Conservation (phyloP, 306 rosid genomes). For the Begonia masoniana region DNA sequence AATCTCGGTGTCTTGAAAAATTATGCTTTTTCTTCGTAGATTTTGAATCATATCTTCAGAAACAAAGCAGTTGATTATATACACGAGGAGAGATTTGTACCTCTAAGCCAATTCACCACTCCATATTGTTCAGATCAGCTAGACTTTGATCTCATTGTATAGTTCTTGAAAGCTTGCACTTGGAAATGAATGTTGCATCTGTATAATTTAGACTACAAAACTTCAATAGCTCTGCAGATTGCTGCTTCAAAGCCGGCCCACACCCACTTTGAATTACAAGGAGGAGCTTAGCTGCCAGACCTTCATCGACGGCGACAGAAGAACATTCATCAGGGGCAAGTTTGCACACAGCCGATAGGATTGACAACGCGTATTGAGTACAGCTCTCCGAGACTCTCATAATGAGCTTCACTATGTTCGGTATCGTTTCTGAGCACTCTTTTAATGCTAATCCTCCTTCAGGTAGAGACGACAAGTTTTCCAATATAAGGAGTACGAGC, state of each 20-base stretch:
- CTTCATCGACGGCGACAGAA: conserved; percentile 57
- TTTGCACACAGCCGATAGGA: conserved; percentile 62
- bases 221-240: conserved; percentile 59
- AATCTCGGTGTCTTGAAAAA: too few species aligned
- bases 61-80: too few species aligned
- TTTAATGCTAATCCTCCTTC: conserved; percentile 64
- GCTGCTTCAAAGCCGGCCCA: conserved; percentile 51
- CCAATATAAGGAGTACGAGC: conserved; percentile 38
- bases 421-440: conserved; percentile 49
- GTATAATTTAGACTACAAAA: conserved; percentile 68
- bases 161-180: conserved; percentile 72
- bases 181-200: conserved; percentile 50
- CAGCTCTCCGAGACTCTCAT: conserved; percentile 78
- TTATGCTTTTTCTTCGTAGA: too few species aligned
- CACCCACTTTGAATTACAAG: conserved; percentile 83
- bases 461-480: conserved; percentile 38
- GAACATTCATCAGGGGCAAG: conserved; percentile 70
- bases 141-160: conserved; percentile 39
- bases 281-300: conserved; percentile 64
- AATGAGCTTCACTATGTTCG: conserved; percentile 42
- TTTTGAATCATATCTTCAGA: too few species aligned
- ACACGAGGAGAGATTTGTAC: too few species aligned
- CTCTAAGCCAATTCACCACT: too few species aligned
- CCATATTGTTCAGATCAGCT: too few species aligned
- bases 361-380: conserved; percentile 48